A percentile compares a stretch with the other conserved stretches of the same genome.
Conservation (phyloP, 495 filamentous ascomycete genomes). For the Neurospora intermedia region DNA sequence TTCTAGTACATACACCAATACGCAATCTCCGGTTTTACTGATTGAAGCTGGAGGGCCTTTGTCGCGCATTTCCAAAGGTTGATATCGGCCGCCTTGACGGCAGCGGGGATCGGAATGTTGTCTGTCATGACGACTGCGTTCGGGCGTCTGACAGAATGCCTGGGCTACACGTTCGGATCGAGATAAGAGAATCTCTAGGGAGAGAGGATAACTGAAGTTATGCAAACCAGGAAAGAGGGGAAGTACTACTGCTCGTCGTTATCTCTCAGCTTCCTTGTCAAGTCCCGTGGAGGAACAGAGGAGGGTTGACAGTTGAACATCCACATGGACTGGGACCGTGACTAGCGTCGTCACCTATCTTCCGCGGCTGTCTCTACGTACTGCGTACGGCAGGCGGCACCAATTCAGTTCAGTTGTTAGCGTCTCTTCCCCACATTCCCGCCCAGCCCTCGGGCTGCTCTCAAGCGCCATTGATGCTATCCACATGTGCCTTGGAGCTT, state of each 20-base stretch:
- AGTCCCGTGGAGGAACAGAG: not conserved
- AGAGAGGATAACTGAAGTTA: not conserved
- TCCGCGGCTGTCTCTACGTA: not conserved
- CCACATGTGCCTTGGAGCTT: slow-evolving; percentile 12
- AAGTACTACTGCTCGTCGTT: not conserved
- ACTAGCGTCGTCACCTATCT: not conserved
- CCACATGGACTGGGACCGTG: not conserved
- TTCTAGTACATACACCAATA: slow-evolving; percentile 74
- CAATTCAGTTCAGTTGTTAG: not conserved
- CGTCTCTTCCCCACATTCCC: slow-evolving; percentile 6
- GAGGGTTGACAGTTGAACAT: not conserved
- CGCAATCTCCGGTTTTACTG: slow-evolving; percentile 70
- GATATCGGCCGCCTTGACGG: slow-evolving; percentile 66
- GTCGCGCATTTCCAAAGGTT: slow-evolving; percentile 58
- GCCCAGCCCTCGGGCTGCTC: not conserved
- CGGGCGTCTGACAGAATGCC: not conserved
- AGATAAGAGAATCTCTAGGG: not conserved
- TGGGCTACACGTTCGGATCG: not conserved
- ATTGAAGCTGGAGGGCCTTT: slow-evolving; percentile 76
- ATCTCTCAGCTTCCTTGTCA: not conserved
- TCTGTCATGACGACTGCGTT: slow-evolving; percentile 48
- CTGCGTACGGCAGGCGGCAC: not conserved
- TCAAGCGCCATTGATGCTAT: not conserved
- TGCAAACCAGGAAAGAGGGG: not conserved
- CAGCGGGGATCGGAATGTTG: slow-evolving; percentile 49